Evolutionary conservation across 805 yeast genomes (phyloP).

Genomic region (Zygoascus bituminiphila): DNA sequence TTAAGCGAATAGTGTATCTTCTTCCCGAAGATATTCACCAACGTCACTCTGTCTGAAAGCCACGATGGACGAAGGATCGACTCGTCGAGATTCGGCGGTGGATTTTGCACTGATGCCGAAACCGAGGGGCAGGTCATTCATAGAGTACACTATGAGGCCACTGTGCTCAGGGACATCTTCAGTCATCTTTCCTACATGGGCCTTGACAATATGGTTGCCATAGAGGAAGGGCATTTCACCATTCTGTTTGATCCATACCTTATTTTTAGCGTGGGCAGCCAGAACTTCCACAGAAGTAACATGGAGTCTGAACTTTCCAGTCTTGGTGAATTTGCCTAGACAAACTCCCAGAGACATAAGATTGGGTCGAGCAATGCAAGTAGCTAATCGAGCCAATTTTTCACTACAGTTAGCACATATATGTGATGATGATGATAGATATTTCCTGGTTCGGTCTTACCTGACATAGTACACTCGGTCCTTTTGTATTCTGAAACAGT

Average conservation of each 20-base stretch:
- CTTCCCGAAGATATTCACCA: conserved; percentile 96
- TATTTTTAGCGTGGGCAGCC: conserved; percentile 83
- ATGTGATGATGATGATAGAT: background rate
- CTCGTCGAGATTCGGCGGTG: conserved; percentile 74
- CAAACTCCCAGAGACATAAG: conserved; percentile 91
- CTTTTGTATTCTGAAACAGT: conserved; percentile 91
- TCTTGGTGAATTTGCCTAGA: conserved; percentile 93
- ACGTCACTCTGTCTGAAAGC: conserved; percentile 96
- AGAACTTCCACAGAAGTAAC: conserved; percentile 81
- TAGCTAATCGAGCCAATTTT: conserved; percentile 74
- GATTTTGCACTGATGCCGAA: conserved; percentile 93
- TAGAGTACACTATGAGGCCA: conserved; percentile 84
- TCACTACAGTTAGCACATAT: conserved; percentile 40
- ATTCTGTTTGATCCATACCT: conserved; percentile 91
- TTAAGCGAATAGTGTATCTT: conserved; percentile 85
- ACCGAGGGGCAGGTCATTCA: conserved; percentile 87
- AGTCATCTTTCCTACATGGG: conserved; percentile 93
- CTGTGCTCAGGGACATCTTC: conserved; percentile 98
- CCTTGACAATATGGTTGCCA: conserved; percentile 93
- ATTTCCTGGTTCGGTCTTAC: conserved; percentile 11
- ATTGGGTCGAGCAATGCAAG: conserved; percentile 80
- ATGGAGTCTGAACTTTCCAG: conserved; percentile 93
- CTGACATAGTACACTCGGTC: conserved; percentile 89
- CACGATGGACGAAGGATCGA: conserved; percentile 90
- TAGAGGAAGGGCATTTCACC: conserved; percentile 98